Conservation (phyloP, 306 rosid species). For the Potentilla sterilis region DNA sequence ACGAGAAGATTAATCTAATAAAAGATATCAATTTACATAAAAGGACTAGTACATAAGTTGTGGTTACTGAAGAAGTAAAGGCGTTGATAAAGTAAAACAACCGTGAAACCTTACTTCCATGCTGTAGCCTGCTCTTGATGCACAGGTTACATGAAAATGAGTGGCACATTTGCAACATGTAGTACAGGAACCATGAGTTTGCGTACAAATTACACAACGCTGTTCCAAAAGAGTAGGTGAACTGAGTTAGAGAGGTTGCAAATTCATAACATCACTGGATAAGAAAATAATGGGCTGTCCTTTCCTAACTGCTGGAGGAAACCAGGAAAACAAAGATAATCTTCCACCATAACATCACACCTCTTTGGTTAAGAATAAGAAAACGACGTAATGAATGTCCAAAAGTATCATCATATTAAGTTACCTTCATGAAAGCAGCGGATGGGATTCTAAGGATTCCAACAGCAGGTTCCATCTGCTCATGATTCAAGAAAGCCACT, state of each 20-base stretch:
- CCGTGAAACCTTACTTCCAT: constrained; percentile 71
- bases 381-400: not conserved
- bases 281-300: not conserved
- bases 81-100: constrained; percentile 23
- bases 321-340: too few species aligned
- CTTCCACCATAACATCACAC: not conserved
- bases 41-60: not conserved
- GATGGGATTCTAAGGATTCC: constrained; percentile 88
- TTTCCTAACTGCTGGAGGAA: not conserved
- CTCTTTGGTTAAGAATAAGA: not conserved
- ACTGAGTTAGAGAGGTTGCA: constrained; percentile 15
- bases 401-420: not conserved
- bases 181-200: constrained; percentile 89
- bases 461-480: constrained; percentile 89
- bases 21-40: not conserved
- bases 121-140: constrained; percentile 87
- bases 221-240: constrained; percentile 46
- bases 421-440: constrained; percentile 72
- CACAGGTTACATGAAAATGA: constrained; percentile 80
- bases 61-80: constrained; percentile 10
- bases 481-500: constrained; percentile 72
- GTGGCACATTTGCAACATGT: constrained; percentile 91
- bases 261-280: not conserved
- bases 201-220: constrained; percentile 85
- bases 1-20: not conserved